Evolutionary conservation across 805 yeast genomes (phyloP).

Genomic region (Barnettozyma californica): DNA sequence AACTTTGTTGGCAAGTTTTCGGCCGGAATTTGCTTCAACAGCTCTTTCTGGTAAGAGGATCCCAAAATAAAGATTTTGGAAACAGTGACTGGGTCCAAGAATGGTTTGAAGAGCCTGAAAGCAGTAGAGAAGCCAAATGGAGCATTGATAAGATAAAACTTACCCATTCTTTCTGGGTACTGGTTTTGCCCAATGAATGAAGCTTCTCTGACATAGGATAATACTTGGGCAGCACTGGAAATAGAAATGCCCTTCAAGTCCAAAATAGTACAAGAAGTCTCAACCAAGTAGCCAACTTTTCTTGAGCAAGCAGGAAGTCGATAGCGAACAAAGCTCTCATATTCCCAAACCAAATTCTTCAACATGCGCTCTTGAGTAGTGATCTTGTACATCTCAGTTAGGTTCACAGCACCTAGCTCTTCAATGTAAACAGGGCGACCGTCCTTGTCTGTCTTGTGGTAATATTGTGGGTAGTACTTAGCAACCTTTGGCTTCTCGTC

Average conservation of each 20-base stretch:
- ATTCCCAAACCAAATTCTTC: constrained; percentile 94
- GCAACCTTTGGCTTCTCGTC: constrained; percentile 92
- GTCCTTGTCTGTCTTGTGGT: constrained; percentile 93
- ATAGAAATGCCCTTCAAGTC: constrained; percentile 93
- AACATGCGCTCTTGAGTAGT: constrained; percentile 96
- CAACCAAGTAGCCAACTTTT: constrained; percentile 68
- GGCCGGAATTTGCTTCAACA: constrained; percentile 86
- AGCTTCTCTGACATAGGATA: constrained; percentile 87
- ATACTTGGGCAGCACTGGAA: constrained; percentile 76
- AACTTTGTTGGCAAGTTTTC: constrained; percentile 88
- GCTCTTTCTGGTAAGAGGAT: constrained; percentile 68
- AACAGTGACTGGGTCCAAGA: constrained; percentile 96
- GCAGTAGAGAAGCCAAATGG: constrained; percentile 97
- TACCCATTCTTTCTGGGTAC: constrained; percentile 99
- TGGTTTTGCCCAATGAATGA: constrained; percentile 93
- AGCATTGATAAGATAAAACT: constrained; percentile 90
- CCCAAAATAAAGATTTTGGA: constrained; percentile 89
- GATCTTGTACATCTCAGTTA: constrained; percentile 86
- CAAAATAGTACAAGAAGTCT: constrained; percentile 93
- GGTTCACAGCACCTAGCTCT: constrained; percentile 86
- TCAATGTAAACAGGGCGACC: constrained; percentile 96
- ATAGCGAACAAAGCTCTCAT: constrained; percentile 78
- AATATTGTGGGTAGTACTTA: constrained; percentile 89
- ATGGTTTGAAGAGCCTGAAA: constrained; percentile 84
- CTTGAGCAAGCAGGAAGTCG: constrained; percentile 95